Evolutionary conservation across 169 alveolate species (phyloP).

Genomic region (Cryptosporidium meleagridis): DNA sequence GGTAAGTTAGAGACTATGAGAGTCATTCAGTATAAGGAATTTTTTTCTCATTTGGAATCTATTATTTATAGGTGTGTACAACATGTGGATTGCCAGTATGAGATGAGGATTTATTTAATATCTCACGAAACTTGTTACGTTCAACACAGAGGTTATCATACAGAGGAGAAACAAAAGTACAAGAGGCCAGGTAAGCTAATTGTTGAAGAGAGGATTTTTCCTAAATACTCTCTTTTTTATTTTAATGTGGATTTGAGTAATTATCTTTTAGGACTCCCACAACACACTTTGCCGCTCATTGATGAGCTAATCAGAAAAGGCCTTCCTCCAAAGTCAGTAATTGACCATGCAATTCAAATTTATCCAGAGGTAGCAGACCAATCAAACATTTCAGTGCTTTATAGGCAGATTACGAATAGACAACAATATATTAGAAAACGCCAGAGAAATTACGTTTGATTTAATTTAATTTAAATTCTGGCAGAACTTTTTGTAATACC

Average conservation of each 20-base stretch:
- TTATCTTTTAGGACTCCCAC: constrained; percentile 53
- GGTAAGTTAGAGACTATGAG: constrained; percentile 11
- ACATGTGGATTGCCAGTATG: constrained; percentile 73
- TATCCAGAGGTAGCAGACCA: constrained; percentile 74
- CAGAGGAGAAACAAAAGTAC: constrained; percentile 68
- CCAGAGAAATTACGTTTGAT: constrained; percentile 56
- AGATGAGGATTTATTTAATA: constrained; percentile 59
- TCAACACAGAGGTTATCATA: constrained; percentile 70
- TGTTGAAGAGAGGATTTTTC: background rate
- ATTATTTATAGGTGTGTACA: constrained; percentile 48
- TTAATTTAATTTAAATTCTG: background rate
- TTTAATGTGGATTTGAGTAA: background rate
- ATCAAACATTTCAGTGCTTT: constrained; percentile 62
- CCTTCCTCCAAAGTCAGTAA: constrained; percentile 71
- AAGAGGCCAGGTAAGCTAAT: constrained; percentile 70
- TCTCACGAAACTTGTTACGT: constrained; percentile 75
- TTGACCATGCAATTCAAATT: constrained; percentile 72
- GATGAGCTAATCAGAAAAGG: constrained; percentile 71
- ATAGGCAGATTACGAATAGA: constrained; percentile 67
- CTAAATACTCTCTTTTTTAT: background rate
- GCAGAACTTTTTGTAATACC: background rate
- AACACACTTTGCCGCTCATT: constrained; percentile 69
- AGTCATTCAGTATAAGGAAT: background rate
- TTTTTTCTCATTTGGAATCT: background rate
- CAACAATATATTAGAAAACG: constrained; percentile 72